A percentile compares a stretch with the other conserved stretches of the same genome.
phyloP scores from a whole-genome alignment of 768 basidiomycete genomes.

The Hortiboletus flavorubellus region DNA sequence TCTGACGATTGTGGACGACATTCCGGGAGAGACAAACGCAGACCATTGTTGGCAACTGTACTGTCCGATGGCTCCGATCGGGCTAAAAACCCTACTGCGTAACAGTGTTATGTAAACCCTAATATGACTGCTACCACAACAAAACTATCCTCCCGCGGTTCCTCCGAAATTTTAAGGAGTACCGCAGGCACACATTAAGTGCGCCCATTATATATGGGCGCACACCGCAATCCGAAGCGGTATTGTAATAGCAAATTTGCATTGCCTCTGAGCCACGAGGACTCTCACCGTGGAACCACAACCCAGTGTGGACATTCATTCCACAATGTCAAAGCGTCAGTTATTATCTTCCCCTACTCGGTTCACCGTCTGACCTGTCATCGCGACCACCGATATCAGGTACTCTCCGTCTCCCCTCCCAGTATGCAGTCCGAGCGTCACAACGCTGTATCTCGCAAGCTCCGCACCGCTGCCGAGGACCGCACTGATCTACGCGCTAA shows the following conservation, averaged over 20 bases:
- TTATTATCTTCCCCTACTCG: conserved; percentile 1
- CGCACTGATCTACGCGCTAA: neutral
- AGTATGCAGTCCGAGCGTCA: conserved; percentile 10
- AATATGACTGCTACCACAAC: neutral
- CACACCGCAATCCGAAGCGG: neutral
- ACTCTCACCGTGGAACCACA: conserved; percentile 15
- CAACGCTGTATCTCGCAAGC: conserved; percentile 5
- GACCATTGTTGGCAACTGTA: too few relatives aligned
- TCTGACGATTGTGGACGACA: neutral
- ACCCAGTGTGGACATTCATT: conserved; percentile 19
- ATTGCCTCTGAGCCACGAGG: conserved; percentile 17
- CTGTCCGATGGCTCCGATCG: too few relatives aligned
- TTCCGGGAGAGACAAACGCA: neutral
- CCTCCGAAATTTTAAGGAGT: neutral
- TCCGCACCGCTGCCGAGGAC: neutral
- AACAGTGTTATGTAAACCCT: neutral
- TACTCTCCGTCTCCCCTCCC: neutral
- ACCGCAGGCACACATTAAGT: neutral
- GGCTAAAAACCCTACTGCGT: too few relatives aligned
- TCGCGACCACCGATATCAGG: conserved; percentile 4
- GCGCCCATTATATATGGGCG: neutral
- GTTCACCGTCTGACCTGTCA: neutral
- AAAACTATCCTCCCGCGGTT: too few relatives aligned
- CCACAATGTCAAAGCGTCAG: conserved; percentile 26
- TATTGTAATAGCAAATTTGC: conserved; percentile 1